Conservation (phyloP, 1,284 basidiomycete genomes). For the Rhodotorula glutinis region DNA sequence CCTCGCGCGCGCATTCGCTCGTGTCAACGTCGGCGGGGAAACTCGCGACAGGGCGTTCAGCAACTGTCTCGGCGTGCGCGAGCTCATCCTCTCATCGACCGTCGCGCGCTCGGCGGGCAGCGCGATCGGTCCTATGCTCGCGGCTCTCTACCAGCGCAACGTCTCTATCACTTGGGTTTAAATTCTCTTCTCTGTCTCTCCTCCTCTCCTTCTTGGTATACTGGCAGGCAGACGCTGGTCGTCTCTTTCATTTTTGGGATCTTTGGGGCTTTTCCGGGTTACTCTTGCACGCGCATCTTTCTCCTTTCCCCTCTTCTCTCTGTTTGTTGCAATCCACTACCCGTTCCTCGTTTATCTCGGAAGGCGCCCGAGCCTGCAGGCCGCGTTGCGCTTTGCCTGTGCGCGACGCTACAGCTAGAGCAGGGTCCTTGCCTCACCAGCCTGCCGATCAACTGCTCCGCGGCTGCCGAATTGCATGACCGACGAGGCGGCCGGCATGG, state of each 20-base stretch:
- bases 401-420: too few species aligned
- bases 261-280: not conserved
- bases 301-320: not conserved
- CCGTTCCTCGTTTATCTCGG: too few species aligned
- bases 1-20: conserved; percentile 1
- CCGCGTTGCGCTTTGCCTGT: too few species aligned
- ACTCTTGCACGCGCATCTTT: not conserved
- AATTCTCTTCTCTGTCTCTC: not conserved
- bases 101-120: not conserved
- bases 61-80: not conserved
- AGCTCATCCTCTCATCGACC: not conserved
- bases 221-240: not conserved
- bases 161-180: not conserved
- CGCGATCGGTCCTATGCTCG: not conserved
- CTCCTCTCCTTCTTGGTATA: not conserved
- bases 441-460: too few species aligned
- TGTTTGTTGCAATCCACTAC: not conserved
- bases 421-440: too few species aligned
- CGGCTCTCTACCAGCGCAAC: not conserved
- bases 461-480: too few species aligned
- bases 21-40: not conserved
- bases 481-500: too few species aligned
- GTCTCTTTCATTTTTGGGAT: not conserved
- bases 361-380: too few species aligned
- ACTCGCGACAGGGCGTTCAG: not conserved